Evolutionary conservation across 176 grass and related monocot genomes (phyloP).

Genomic region (Musa acuminata): DNA sequence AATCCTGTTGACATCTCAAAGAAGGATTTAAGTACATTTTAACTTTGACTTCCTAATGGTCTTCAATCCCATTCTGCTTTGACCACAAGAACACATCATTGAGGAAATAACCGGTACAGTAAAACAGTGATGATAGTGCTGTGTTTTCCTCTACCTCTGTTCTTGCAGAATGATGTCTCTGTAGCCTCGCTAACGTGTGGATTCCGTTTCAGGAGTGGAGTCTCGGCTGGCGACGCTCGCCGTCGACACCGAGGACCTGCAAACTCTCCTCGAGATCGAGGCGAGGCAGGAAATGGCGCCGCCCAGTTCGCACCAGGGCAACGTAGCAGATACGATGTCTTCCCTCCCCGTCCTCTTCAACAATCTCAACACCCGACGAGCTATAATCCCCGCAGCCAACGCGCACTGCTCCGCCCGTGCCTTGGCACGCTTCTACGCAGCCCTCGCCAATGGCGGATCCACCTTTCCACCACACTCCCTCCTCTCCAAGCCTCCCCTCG

Average conservation of each 20-base stretch:
- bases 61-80: too few relatives aligned
- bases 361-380: conserved; percentile 64
- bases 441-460: conserved; percentile 37
- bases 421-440: conserved; percentile 73
- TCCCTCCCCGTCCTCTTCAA: conserved; percentile 64
- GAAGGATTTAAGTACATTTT: too few relatives aligned
- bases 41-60: too few relatives aligned
- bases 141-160: too few relatives aligned
- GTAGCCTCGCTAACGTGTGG: neutral
- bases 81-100: too few relatives aligned
- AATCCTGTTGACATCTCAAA: too few relatives aligned
- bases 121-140: too few relatives aligned
- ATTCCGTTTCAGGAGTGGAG: conserved; percentile 52
- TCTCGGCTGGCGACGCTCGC: conserved; percentile 67
- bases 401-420: conserved; percentile 88
- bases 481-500: conserved; percentile 40
- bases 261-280: conserved; percentile 39
- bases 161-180: too few relatives aligned
- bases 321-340: conserved; percentile 42
- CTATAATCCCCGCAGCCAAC: conserved; percentile 81
- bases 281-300: conserved; percentile 25
- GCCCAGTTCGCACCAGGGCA: conserved; percentile 18
- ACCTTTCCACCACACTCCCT: conserved; percentile 57
- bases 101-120: too few relatives aligned
- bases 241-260: conserved; percentile 59